Evolutionary conservation across 352 stramenopile genomes (phyloP), one percentile per base, ranked within the genome.

Genomic region (Pythium folliculosum): DNA sequence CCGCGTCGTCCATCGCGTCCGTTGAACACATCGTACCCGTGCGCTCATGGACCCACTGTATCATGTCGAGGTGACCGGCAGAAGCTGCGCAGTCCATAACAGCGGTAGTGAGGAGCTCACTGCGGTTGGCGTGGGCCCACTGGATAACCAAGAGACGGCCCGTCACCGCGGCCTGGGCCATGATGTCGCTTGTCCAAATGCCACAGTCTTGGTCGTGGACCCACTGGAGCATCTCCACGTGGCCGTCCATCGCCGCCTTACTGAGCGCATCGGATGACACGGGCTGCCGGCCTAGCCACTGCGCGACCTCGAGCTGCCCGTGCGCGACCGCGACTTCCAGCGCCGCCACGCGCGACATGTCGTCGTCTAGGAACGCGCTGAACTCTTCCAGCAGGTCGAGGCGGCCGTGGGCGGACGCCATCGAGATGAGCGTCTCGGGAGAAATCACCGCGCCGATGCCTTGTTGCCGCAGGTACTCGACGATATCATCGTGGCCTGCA

Each of bases 201-300:
- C 66, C 61, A 17, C 51, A 62, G 38, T 66, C 57, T 30, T 71
- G 17, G 3, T 61, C 40, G 14, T 66, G 64, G 16, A 71, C 57
- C 59, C 65, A 73, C 45, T 52, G 17, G 4, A 73, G 21, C 4
- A 70, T 16, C 5, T 55, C 40, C 3, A 73, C 25, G 22, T 65
- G 55, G 27, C 61, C 61, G 13, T 48, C 45, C n/a, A 22, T 44
- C 21, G 61, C 67, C 14, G 55, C 67, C 47, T 53, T 62, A 9
- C 40, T 45, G 23, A 71, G 30, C 32, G 35, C 38, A 21, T 57
- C 38, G 9, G 38, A 17, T 6, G 56, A 49, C 5, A 71, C 40
- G 8, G 51, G 16, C 16, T 49, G n/a, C 19, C 27, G 40, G 19
- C 56, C 54, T 0, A 71, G 30, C 56, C 57, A 71, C 21, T 62